A percentile compares a stretch with the other conserved stretches of the same genome.
These are phyloP conservation scores for Dactylellina leptospora DNA, from an alignment of 2,329 filamentous ascomycete genomes.

Conservation along the genomic window DNA sequence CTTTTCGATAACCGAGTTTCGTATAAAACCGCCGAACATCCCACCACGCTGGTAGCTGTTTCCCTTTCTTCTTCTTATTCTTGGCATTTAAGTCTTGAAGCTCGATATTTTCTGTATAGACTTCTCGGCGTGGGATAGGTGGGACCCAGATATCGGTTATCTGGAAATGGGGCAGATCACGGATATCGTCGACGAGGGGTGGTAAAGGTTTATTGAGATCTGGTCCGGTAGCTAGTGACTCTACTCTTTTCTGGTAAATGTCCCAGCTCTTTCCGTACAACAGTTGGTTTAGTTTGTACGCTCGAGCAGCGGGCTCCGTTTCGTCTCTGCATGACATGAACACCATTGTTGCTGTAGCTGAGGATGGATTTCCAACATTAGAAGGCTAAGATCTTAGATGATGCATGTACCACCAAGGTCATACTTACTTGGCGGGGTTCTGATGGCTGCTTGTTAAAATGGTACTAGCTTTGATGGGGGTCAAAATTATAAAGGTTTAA, in stretches of 20 bases:
- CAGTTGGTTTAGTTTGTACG: not conserved
- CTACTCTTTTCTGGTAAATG: not conserved
- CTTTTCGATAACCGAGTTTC: not conserved
- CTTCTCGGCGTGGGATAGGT: not conserved
- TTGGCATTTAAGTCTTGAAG: not conserved
- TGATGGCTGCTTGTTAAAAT: too few species aligned
- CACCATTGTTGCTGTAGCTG: too few species aligned
- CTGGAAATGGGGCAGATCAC: not conserved
- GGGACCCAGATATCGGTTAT: not conserved
- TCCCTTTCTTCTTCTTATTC: not conserved
- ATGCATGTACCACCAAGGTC: too few species aligned
- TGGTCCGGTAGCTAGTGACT: not conserved
- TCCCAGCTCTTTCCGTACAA: not conserved
- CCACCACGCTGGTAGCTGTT: not conserved
- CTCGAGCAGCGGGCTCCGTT: not conserved
- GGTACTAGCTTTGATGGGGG: too few species aligned
- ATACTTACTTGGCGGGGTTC: too few species aligned
- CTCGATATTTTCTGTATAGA: not conserved
- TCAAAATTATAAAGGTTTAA: too few species aligned
- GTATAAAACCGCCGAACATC: slow-evolving; percentile 1
- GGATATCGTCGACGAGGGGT: not conserved
- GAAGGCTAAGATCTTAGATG: too few species aligned
- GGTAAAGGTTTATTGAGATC: slow-evolving; percentile 8
- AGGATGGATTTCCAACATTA: too few species aligned
- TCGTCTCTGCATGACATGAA: too few species aligned